Evolutionary conservation across 1,139 yeast species (phyloP), one percentile per base, ranked within the genome.

Genomic region (Geotrichum phurueaensis): DNA sequence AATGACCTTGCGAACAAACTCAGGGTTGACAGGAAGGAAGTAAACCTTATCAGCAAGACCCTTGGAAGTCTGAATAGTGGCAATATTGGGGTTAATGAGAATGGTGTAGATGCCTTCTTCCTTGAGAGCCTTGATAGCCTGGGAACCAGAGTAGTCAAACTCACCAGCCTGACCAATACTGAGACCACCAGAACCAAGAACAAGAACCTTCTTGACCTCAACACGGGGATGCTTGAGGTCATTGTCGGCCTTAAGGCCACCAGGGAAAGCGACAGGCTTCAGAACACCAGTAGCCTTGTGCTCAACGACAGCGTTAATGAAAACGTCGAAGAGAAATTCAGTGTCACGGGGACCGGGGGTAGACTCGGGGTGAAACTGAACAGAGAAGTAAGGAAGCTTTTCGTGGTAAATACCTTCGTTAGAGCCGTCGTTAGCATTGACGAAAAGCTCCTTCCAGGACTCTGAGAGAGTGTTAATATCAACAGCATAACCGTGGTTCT

Each of bases 81-180:
- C 99, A 69, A 94, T 94, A 73, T 94, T 94, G 64, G 99, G 99
- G 76, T 94, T 94, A 72, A 94, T 90, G 71, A 94, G 82, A 67
- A 94, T 87, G 25, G 96, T 85, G 71, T 84, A 75, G 72, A 89
- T 92, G 71, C 88, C 83, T 60, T 96, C 96, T 77, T 94, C 98
- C 73, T 84, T 89, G 70, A 94, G 79, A 9, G 99, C 99, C 69
- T 78, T 78, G 70, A 78, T 78, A 53, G 81, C 81, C 77, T 89
- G 96, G 64, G 97, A 90, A 72, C 98, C 98, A 61, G 97, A 91
- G 78, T 94, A 94, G 77, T 94, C 99, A 74, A 94, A 94, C 79
- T 94, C 99, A 77, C 99, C 99, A 66, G 99, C 99, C 81, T 94
- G 99, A 71, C 99, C 99, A 76, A 94, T 94, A 62, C 96, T 88